A percentile compares a stretch with the other conserved stretches of the same genome.
These are phyloP conservation scores for Sordariomycetes sp. DNA, from an alignment of 2,329 filamentous ascomycete species.

Conservation along the genomic window DNA sequence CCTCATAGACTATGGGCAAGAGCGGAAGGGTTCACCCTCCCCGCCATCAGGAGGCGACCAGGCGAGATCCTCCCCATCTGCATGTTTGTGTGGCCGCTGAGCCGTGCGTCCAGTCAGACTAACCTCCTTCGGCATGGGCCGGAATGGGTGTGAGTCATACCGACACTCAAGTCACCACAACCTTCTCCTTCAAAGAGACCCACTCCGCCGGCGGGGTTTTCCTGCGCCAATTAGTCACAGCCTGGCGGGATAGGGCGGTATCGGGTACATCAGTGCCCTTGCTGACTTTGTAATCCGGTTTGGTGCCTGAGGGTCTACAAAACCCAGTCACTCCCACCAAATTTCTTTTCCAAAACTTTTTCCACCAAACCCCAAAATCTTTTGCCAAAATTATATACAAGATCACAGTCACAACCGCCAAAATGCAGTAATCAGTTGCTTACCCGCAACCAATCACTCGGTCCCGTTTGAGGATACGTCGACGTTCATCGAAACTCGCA, in stretches of 20 bases:
- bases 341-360: background rate
- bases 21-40: background rate
- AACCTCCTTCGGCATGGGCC: background rate
- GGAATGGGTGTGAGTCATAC: constrained; percentile 3
- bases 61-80: background rate
- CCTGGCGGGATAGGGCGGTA: background rate
- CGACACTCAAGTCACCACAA: background rate
- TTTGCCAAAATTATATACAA: constrained; percentile 30
- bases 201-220: background rate
- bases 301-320: constrained; percentile 8
- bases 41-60: background rate
- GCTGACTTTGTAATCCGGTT: background rate
- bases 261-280: background rate
- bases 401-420: constrained; percentile 25
- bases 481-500: background rate
- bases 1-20: too few relatives aligned
- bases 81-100: background rate
- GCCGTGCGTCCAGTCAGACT: background rate
- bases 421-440: constrained; percentile 16
- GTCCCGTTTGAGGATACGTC: constrained; percentile 10
- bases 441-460: constrained; percentile 23
- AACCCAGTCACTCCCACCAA: constrained; percentile 12
- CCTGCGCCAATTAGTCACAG: background rate
- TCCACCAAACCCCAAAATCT: constrained; percentile 16
- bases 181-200: background rate